phyloP scores from a whole-genome alignment of 108 stramenopile species.

The Skeletonema marinoi region DNA sequence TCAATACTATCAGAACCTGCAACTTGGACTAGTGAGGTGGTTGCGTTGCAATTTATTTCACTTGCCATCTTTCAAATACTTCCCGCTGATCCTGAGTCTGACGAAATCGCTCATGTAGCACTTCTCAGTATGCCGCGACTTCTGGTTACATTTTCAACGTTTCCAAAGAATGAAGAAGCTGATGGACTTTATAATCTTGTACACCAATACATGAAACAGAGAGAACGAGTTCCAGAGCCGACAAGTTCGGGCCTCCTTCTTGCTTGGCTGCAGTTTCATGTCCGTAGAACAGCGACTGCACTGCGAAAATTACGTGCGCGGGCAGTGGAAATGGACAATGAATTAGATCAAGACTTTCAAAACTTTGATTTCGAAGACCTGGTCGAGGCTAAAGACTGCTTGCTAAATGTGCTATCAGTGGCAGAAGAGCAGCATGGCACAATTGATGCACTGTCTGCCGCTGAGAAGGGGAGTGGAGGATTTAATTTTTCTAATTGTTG shows the following conservation, averaged over 20 bases:
- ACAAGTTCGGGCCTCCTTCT: constrained; percentile 47
- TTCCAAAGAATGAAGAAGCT: constrained; percentile 19
- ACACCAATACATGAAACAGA: constrained; percentile 40
- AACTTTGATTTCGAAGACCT: constrained; percentile 46
- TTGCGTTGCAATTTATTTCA: constrained; percentile 37
- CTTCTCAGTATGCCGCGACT: constrained; percentile 46
- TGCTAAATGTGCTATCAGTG: constrained; percentile 44
- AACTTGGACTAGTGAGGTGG: constrained; percentile 51
- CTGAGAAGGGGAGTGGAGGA: constrained; percentile 44
- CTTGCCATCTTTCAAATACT: constrained; percentile 57
- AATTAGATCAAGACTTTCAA: constrained; percentile 39
- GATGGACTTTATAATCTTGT: constrained; percentile 40
- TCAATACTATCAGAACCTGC: constrained; percentile 47
- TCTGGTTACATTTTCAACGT: constrained; percentile 54
- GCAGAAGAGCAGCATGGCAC: constrained; percentile 59
- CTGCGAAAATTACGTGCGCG: constrained; percentile 39
- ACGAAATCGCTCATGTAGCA: constrained; percentile 48
- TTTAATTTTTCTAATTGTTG: constrained; percentile 44
- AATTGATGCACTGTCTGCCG: constrained; percentile 58
- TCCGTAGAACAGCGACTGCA: constrained; percentile 50
- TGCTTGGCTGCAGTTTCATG: constrained; percentile 55
- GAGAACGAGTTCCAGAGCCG: constrained; percentile 46
- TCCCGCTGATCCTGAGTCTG: constrained; percentile 31
- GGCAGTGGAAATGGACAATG: constrained; percentile 48
- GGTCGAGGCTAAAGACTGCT: constrained; percentile 48